Evolutionary conservation across 495 filamentous ascomycete species (phyloP).

Genomic region (Aspergillus incahuasiensis): DNA sequence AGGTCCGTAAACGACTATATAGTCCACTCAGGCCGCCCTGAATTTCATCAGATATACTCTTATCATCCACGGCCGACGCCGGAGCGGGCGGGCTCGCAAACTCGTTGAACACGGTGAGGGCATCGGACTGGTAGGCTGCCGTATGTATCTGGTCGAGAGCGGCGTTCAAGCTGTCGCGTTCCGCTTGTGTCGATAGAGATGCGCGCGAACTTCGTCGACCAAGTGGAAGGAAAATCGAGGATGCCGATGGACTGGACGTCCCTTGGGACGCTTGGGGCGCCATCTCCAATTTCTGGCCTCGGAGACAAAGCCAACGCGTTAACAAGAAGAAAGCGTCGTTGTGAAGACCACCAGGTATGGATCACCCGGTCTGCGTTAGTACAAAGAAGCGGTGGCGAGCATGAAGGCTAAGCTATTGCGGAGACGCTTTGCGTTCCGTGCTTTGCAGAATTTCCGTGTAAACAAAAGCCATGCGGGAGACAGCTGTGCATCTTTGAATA

Average conservation of each 20-base stretch:
- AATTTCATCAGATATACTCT: conserved; percentile 63
- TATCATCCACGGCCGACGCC: conserved; percentile 54
- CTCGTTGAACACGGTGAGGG: conserved; percentile 85
- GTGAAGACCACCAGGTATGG: conserved; percentile 9
- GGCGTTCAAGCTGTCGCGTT: conserved; percentile 66
- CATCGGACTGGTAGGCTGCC: conserved; percentile 70
- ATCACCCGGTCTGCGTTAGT: conserved; percentile 15
- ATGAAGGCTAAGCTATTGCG: conserved; percentile 14
- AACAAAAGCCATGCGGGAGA: conserved; percentile 16
- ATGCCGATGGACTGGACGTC: conserved; percentile 39
- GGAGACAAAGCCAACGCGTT: neutral
- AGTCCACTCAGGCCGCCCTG: conserved; percentile 82
- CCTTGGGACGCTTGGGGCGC: conserved; percentile 34
- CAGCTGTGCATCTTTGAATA: conserved; percentile 14
- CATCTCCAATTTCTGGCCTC: conserved; percentile 26
- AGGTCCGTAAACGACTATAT: conserved; percentile 75
- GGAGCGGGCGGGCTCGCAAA: conserved; percentile 53
- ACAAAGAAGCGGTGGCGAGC: conserved; percentile 13
- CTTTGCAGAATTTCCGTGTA: conserved; percentile 13
- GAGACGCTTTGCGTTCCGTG: conserved; percentile 12
- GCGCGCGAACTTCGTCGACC: conserved; percentile 54
- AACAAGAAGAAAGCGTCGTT: neutral
- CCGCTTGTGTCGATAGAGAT: conserved; percentile 59
- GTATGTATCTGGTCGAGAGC: conserved; percentile 82
- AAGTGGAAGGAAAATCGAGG: conserved; percentile 40